phyloP scores from a whole-genome alignment of 2,329 filamentous ascomycete genomes.

The Dothiorella sarmentorum region DNA sequence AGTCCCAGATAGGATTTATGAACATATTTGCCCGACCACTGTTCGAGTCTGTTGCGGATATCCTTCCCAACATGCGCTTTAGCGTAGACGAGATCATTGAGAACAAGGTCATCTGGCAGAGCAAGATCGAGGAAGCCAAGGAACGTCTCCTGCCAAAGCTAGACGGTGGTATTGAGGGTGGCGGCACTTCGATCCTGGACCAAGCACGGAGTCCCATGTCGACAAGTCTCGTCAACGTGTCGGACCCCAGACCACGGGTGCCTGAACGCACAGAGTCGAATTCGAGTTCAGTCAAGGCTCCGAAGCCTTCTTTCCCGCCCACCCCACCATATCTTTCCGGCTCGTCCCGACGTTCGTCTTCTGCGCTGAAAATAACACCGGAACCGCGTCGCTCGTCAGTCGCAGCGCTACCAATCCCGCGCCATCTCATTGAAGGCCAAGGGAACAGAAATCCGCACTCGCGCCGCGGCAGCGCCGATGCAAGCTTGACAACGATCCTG shows the following conservation, averaged over 20 bases:
- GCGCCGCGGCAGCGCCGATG: slow-evolving; percentile 37
- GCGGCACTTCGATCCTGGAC: slow-evolving; percentile 22
- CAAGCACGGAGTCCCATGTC: slow-evolving; percentile 35
- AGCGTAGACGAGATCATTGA: slow-evolving; percentile 74
- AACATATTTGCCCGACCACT: slow-evolving; percentile 90
- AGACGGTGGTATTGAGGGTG: slow-evolving; percentile 23
- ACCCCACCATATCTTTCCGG: slow-evolving; percentile 18
- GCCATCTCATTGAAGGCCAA: slow-evolving; percentile 27
- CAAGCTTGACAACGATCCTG: slow-evolving; percentile 38
- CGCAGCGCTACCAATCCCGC: slow-evolving; percentile 24
- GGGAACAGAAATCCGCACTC: slow-evolving; percentile 31
- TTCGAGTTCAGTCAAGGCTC: slow-evolving; percentile 9
- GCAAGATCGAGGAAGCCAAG: slow-evolving; percentile 62
- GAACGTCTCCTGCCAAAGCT: slow-evolving; percentile 24
- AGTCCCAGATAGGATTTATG: slow-evolving; percentile 94
- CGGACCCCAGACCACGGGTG: not conserved
- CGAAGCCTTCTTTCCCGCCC: not conserved
- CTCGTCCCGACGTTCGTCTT: slow-evolving; percentile 31
- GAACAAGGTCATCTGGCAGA: slow-evolving; percentile 74
- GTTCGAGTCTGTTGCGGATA: slow-evolving; percentile 81
- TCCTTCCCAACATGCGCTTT: slow-evolving; percentile 81
- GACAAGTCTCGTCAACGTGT: slow-evolving; percentile 23
- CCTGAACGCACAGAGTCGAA: not conserved
- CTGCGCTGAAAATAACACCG: slow-evolving; percentile 20
- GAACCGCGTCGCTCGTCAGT: slow-evolving; percentile 33